These are phyloP conservation scores for Prunella vulgaris DNA, from an alignment of 257 asterid genomes.

Conservation along the genomic window DNA sequence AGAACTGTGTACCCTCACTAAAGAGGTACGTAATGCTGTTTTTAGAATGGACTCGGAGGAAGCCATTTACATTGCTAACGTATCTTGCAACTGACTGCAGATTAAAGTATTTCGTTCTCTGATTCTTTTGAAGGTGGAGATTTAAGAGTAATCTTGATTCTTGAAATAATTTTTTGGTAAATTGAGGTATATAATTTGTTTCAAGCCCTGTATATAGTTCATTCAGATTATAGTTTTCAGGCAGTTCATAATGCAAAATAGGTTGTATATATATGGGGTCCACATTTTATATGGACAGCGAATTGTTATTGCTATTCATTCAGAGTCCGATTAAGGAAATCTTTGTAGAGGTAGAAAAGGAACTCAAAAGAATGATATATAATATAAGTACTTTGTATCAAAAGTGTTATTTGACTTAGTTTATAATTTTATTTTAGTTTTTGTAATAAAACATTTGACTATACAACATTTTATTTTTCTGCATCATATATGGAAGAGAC, in stretches of 20 bases:
- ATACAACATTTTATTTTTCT: too few species aligned
- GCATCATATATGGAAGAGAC: too few species aligned
- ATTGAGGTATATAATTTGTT: constrained; percentile 18
- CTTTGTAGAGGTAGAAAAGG: background rate
- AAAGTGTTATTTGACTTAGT: background rate
- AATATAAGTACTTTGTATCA: background rate
- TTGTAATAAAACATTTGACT: background rate
- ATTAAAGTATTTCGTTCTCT: background rate
- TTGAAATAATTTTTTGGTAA: background rate
- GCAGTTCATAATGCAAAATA: background rate
- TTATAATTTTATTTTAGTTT: too few species aligned
- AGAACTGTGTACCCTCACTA: background rate
- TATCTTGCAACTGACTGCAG: background rate
- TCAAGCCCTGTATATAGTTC: background rate
- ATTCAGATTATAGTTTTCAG: background rate
- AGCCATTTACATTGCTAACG: background rate
- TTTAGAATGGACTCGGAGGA: background rate
- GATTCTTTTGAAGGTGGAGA: background rate
- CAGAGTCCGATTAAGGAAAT: background rate
- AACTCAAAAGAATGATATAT: background rate
- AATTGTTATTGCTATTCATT: background rate
- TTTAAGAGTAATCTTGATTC: background rate
- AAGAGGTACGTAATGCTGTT: constrained; percentile 1
- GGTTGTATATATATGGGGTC: background rate
- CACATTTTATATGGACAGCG: background rate